phyloP scores from a whole-genome alignment of 208 protist genomes.

The Leptomonas seymouri region DNA sequence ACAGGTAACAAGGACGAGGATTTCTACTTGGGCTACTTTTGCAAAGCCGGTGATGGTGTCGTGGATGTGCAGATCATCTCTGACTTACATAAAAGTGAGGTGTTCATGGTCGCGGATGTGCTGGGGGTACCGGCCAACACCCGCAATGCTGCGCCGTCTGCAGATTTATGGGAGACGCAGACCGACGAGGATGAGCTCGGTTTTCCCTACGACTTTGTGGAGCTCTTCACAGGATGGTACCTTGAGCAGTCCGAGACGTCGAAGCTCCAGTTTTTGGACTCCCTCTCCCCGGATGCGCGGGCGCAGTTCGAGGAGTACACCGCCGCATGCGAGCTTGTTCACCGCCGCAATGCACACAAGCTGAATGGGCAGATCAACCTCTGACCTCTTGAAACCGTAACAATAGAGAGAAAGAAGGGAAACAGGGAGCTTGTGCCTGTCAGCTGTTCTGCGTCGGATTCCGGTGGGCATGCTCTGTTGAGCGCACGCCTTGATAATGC shows the following conservation, averaged over 20 bases:
- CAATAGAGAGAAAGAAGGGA: neutral
- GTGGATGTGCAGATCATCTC: conserved; percentile 96
- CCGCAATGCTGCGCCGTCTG: conserved; percentile 87
- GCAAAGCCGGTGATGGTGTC: conserved; percentile 97
- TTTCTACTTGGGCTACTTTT: conserved; percentile 96
- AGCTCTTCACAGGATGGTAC: conserved; percentile 94
- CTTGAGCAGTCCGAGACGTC: conserved; percentile 53
- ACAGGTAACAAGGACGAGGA: conserved; percentile 98
- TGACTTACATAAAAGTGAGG: conserved; percentile 97
- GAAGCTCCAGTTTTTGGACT: conserved; percentile 50
- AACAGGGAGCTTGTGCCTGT: neutral
- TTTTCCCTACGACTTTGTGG: conserved; percentile 96
- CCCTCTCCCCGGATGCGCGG: conserved; percentile 51
- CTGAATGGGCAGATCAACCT: conserved; percentile 74
- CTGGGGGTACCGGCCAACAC: conserved; percentile 87
- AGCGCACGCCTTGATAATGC: too few relatives aligned
- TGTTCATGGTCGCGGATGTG: conserved; percentile 79
- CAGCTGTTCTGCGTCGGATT: conserved; percentile 8
- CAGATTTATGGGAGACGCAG: conserved; percentile 96
- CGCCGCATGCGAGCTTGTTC: conserved; percentile 73
- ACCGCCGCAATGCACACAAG: conserved; percentile 93
- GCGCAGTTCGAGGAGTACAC: conserved; percentile 81
- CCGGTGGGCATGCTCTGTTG: too few relatives aligned
- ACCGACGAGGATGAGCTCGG: conserved; percentile 97
- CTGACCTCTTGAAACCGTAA: too few relatives aligned